Percentiles rank a stretch among this genome's conserved stretches.
phyloP scores from a whole-genome alignment of 805 yeast species.

The Kazachstania bromeliacearum region DNA sequence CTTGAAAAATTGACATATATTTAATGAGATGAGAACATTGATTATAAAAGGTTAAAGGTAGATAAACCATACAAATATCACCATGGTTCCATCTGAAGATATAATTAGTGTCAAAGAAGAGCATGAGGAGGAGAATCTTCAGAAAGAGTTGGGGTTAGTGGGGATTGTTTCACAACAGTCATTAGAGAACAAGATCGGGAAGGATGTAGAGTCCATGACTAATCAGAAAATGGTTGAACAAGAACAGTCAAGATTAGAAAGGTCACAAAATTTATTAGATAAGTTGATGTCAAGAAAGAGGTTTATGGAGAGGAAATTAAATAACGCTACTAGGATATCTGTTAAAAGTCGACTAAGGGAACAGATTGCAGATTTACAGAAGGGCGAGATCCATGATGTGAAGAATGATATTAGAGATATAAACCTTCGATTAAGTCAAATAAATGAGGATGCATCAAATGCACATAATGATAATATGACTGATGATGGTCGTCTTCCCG shows the following conservation, averaged over 20 bases:
- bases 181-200: slow-evolving; percentile 65
- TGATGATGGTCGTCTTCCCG: slow-evolving; percentile 40
- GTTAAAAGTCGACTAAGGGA: slow-evolving; percentile 44
- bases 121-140: slow-evolving; percentile 9
- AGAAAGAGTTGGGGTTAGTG: slow-evolving; percentile 38
- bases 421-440: slow-evolving; percentile 34
- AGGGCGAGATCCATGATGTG: slow-evolving; percentile 44
- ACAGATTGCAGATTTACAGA: slow-evolving; percentile 44
- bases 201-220: slow-evolving; percentile 55
- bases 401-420: slow-evolving; percentile 57
- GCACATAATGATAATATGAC: slow-evolving; percentile 10
- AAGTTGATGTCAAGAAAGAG: slow-evolving; percentile 37
- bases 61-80: no score
- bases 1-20: no score
- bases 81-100: background rate
- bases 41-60: no score
- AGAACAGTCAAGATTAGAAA: slow-evolving; percentile 67
- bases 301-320: slow-evolving; percentile 39
- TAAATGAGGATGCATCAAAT: slow-evolving; percentile 11
- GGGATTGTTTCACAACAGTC: slow-evolving; percentile 68
- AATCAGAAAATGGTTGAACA: slow-evolving; percentile 55
- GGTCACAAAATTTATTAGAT: slow-evolving; percentile 42
- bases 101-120: slow-evolving; percentile 2
- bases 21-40: no score
- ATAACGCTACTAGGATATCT: slow-evolving; percentile 54